phyloP scores from a whole-genome alignment of 169 alveolate species.

The Eimeria necatrix region DNA sequence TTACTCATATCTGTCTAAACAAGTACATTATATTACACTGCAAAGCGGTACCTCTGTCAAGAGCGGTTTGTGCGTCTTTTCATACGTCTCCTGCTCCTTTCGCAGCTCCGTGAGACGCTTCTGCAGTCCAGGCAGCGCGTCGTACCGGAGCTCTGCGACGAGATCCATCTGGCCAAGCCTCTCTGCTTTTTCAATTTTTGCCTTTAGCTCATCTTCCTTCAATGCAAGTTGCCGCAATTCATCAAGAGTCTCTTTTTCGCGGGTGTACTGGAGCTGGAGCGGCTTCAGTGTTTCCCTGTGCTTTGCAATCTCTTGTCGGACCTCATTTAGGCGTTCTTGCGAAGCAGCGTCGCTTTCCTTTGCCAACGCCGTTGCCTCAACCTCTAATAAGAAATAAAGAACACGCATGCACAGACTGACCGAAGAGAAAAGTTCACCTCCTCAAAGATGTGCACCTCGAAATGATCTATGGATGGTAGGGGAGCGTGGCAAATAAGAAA shows the following conservation, averaged over 20 bases:
- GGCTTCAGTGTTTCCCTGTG: constrained; percentile 70
- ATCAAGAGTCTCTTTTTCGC: constrained; percentile 90
- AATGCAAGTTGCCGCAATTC: constrained; percentile 88
- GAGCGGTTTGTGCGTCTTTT: constrained; percentile 67
- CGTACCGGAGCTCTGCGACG: constrained; percentile 94
- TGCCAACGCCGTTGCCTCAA: constrained; percentile 88
- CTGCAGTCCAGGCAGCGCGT: constrained; percentile 92
- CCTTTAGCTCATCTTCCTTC: constrained; percentile 90
- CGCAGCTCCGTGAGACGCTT: constrained; percentile 82
- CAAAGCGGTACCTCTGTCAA: constrained; percentile 53
- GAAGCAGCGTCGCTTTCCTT: constrained; percentile 85
- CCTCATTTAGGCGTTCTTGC: constrained; percentile 81
- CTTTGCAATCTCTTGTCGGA: constrained; percentile 82
- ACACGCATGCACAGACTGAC: neutral
- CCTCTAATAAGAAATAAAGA: constrained; percentile 59
- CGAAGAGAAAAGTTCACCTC: too few species aligned
- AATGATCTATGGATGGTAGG: too few species aligned
- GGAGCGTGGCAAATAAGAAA: too few species aligned
- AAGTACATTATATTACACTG: neutral
- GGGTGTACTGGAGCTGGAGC: constrained; percentile 71
- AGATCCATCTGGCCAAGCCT: constrained; percentile 89
- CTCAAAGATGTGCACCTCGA: too few species aligned
- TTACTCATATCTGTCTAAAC: neutral
- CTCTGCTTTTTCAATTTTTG: constrained; percentile 91
- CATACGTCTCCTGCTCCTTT: constrained; percentile 69